Evolutionary conservation across 345 rosid species (phyloP).

Genomic region (Leavenworthia alabamica): DNA sequence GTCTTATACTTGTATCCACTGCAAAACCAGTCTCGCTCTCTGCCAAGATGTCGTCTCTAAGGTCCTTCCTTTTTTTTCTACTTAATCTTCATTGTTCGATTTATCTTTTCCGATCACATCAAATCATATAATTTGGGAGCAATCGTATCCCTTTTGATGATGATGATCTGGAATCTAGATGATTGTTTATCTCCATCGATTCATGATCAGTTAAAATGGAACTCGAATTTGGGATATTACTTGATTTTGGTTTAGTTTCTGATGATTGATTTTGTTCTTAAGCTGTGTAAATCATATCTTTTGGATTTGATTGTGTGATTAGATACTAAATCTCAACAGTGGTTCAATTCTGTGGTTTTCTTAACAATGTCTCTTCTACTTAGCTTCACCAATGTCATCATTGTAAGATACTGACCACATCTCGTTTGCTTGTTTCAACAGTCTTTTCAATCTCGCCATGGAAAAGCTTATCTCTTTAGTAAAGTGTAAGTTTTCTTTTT

Average conservation of each 20-base stretch:
- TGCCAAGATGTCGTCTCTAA: slow-evolving; percentile 52
- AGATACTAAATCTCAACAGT: too few relatives aligned
- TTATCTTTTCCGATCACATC: background rate
- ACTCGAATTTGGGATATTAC: background rate
- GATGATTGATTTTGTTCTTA: too few relatives aligned
- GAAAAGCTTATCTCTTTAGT: slow-evolving; percentile 95
- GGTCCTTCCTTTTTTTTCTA: too few relatives aligned
- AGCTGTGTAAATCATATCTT: too few relatives aligned
- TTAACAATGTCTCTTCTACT: background rate
- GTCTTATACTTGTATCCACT: slow-evolving; percentile 62
- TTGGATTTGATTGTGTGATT: too few relatives aligned
- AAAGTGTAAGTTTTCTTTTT: slow-evolving; percentile 87
- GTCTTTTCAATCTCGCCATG: slow-evolving; percentile 87
- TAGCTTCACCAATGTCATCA: background rate
- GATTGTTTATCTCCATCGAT: background rate
- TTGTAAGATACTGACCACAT: slow-evolving; percentile 1
- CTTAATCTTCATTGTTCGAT: too few relatives aligned
- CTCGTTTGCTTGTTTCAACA: slow-evolving; percentile 22
- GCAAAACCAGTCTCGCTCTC: slow-evolving; percentile 55
- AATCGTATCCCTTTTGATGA: background rate
- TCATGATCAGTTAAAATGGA: too few relatives aligned
- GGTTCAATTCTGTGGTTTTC: too few relatives aligned
- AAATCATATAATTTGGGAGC: too few relatives aligned
- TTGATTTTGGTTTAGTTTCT: background rate
- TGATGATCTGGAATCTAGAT: background rate